A percentile compares a stretch with the other conserved stretches of the same genome.
Conservation (phyloP, 495 filamentous ascomycete species). For the Xylaria venustula region DNA sequence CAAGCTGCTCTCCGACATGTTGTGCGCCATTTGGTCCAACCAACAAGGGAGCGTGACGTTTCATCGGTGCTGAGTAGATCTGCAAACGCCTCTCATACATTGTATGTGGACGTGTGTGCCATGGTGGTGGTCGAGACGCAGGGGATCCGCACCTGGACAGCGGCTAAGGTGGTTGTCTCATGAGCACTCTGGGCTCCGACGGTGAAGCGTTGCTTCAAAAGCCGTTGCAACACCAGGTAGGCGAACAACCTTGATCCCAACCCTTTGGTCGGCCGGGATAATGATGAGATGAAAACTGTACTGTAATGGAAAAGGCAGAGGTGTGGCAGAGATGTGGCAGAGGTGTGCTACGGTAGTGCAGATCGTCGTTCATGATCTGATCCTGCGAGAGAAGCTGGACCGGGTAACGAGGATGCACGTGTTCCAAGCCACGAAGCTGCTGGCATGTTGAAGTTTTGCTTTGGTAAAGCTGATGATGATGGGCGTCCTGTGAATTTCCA, state of each 20-base stretch:
- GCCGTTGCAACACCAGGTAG: constrained; percentile 2
- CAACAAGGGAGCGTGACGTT: not conserved
- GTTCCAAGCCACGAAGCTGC: not conserved
- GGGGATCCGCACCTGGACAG: not conserved
- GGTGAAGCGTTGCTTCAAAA: not conserved
- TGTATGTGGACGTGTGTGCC: not conserved
- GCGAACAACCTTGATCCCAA: constrained; percentile 9
- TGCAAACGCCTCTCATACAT: not conserved
- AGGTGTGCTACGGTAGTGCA: not conserved
- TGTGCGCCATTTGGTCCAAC: not conserved
- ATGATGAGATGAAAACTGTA: no score
- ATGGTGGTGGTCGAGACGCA: not conserved
- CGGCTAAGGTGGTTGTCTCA: not conserved
- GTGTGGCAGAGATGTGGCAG: not conserved
- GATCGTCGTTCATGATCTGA: constrained; percentile 15
- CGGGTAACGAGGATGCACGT: constrained; percentile 9
- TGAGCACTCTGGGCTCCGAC: not conserved
- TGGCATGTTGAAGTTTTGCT: not conserved
- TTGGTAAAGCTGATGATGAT: no score
- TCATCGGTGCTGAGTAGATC: not conserved
- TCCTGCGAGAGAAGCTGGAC: constrained; percentile 4
- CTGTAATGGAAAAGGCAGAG: constrained; percentile 8
- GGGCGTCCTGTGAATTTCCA: not conserved
- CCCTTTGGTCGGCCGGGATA: not conserved
- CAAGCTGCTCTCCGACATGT: not conserved